phyloP scores from a whole-genome alignment of 345 rosid genomes.

The Sonneratia caseolaris region DNA sequence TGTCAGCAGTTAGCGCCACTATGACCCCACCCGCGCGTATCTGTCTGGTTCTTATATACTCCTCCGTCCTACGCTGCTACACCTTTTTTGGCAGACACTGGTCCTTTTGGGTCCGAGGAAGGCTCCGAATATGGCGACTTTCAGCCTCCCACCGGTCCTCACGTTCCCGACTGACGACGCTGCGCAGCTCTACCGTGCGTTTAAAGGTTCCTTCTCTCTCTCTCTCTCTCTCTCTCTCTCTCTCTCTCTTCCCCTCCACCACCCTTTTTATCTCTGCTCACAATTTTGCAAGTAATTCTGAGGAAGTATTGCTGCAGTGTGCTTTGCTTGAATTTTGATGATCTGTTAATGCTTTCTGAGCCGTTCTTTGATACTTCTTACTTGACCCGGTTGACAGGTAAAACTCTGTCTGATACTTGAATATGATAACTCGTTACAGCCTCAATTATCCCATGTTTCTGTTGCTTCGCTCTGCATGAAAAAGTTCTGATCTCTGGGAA shows the following conservation, averaged over 20 bases:
- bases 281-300: too few relatives aligned
- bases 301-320: background rate
- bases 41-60: too few relatives aligned
- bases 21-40: too few relatives aligned
- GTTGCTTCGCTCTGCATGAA: background rate
- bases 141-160: slow-evolving; percentile 33
- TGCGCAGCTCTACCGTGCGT: slow-evolving; percentile 43
- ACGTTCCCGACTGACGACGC: slow-evolving; percentile 51
- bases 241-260: background rate
- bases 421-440: too few relatives aligned
- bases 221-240: background rate
- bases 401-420: too few relatives aligned
- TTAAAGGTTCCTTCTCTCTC: slow-evolving; percentile 33
- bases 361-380: too few relatives aligned
- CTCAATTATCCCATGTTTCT: background rate
- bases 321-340: background rate
- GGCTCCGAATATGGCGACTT: slow-evolving; percentile 28
- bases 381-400: too few relatives aligned
- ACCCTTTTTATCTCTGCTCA: background rate
- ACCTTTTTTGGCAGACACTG: too few relatives aligned
- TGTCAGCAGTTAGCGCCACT: too few relatives aligned
- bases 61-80: too few relatives aligned
- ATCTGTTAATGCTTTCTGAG: background rate
- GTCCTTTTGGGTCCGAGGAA: background rate
- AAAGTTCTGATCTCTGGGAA: background rate